These are phyloP conservation scores for Salvia rosmarinus DNA, from an alignment of 257 asterid species.

Conservation along the genomic window DNA sequence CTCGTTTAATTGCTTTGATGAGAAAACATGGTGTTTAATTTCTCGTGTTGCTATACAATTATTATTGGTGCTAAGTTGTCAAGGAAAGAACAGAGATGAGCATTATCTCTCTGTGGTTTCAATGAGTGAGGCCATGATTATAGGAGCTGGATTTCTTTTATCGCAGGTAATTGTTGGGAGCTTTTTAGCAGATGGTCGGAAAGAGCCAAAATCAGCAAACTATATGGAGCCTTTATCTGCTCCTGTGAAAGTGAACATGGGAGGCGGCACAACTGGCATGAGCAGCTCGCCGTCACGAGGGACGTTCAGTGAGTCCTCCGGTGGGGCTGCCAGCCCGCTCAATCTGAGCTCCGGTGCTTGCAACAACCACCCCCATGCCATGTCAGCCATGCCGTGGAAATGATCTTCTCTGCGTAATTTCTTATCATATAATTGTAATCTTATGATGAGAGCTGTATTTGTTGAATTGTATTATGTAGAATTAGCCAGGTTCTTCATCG, in stretches of 20 bases:
- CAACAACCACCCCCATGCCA: constrained; percentile 39
- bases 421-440: constrained; percentile 20
- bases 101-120: neutral
- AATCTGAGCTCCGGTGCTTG: constrained; percentile 50
- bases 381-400: constrained; percentile 52
- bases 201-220: constrained; percentile 43
- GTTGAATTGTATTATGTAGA: constrained; percentile 26
- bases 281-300: constrained; percentile 61
- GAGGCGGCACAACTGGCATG: constrained; percentile 38
- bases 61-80: too few relatives aligned
- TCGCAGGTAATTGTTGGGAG: constrained; percentile 63
- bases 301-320: constrained; percentile 52
- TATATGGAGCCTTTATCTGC: constrained; percentile 41
- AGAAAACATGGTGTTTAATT: too few relatives aligned
- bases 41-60: too few relatives aligned
- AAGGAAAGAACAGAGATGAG: neutral
- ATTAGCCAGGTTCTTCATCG: constrained; percentile 7
- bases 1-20: too few relatives aligned
- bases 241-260: constrained; percentile 41
- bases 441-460: constrained; percentile 6
- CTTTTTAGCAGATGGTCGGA: constrained; percentile 45
- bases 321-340: constrained; percentile 58
- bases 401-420: constrained; percentile 23
- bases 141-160: neutral
- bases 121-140: too few relatives aligned